A percentile compares a stretch with the other conserved stretches of the same genome.
phyloP scores from a whole-genome alignment of 805 yeast genomes.

The Isabelozyma gotoi region DNA sequence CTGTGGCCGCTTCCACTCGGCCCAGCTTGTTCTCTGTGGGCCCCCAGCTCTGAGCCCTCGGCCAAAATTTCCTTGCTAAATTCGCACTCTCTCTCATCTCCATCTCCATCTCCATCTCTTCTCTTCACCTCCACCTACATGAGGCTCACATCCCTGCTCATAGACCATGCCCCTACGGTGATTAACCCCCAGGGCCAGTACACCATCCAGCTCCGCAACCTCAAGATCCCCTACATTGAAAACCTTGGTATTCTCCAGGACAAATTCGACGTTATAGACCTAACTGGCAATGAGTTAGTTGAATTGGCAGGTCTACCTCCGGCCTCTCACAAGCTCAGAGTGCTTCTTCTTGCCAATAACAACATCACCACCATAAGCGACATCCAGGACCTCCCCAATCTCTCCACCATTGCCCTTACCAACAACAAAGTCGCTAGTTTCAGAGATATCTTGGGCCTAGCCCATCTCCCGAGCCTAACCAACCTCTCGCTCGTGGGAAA shows the following conservation, averaged over 20 bases:
- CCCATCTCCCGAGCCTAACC: constrained; percentile 40
- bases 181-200: constrained; percentile 35
- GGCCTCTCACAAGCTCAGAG: constrained; percentile 37
- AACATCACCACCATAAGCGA: constrained; percentile 42
- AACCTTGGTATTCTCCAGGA: constrained; percentile 31
- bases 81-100: background rate
- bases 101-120: background rate
- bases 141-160: constrained; percentile 34
- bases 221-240: constrained; percentile 33
- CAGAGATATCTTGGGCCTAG: constrained; percentile 39
- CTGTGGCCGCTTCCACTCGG: too few relatives aligned
- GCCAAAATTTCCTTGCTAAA: too few relatives aligned
- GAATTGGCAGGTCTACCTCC: constrained; percentile 51
- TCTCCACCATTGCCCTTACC: constrained; percentile 52
- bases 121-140: constrained; percentile 12
- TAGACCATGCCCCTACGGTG: constrained; percentile 29
- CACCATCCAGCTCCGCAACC: constrained; percentile 34
- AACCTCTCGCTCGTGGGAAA: constrained; percentile 58
- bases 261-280: constrained; percentile 57
- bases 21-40: too few relatives aligned
- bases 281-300: constrained; percentile 72
- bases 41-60: too few relatives aligned
- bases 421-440: constrained; percentile 51
- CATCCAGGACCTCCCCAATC: constrained; percentile 40
- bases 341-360: constrained; percentile 65